Conservation (phyloP, 306 rosid species). For the Trifolium pratense region DNA sequence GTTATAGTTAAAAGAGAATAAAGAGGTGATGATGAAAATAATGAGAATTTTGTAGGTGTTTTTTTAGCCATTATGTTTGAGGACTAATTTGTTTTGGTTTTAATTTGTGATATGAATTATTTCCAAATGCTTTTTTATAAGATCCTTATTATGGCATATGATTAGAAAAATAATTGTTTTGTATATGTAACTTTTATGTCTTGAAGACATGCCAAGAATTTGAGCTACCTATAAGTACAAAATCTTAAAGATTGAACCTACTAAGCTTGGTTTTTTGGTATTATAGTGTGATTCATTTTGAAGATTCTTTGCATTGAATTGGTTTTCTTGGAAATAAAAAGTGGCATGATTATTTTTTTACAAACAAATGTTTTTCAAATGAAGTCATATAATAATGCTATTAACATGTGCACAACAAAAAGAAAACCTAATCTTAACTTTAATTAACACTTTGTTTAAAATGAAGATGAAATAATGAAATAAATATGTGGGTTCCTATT, state of each 20-base stretch:
- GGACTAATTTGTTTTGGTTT: no score
- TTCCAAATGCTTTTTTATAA: constrained; percentile 48
- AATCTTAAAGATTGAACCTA: constrained; percentile 40
- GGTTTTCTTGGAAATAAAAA: constrained; percentile 5
- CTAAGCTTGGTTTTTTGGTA: constrained; percentile 25
- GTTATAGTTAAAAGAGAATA: constrained; percentile 27
- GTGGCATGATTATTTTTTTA: constrained; percentile 3
- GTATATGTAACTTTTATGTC: neutral
- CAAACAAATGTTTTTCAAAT: constrained; percentile 21
- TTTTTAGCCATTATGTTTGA: constrained; percentile 40
- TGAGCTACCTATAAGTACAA: constrained; percentile 39
- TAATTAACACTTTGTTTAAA: constrained; percentile 4
- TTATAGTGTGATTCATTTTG: constrained; percentile 27
- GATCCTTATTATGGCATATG: constrained; percentile 14
- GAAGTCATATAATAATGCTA: constrained; percentile 39
- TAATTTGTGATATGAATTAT: constrained; percentile 13
- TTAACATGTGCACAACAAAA: no score
- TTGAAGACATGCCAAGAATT: constrained; percentile 51
- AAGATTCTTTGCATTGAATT: constrained; percentile 12
- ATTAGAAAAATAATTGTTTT: constrained; percentile 18
- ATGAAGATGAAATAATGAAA: no score
- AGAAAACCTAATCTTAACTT: constrained; percentile 39
- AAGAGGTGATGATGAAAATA: constrained; percentile 15
- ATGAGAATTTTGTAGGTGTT: constrained; percentile 10
- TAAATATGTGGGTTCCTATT: no score